phyloP scores from a whole-genome alignment of 2,329 filamentous ascomycete genomes.

The Dothideomycetidae sp. region DNA sequence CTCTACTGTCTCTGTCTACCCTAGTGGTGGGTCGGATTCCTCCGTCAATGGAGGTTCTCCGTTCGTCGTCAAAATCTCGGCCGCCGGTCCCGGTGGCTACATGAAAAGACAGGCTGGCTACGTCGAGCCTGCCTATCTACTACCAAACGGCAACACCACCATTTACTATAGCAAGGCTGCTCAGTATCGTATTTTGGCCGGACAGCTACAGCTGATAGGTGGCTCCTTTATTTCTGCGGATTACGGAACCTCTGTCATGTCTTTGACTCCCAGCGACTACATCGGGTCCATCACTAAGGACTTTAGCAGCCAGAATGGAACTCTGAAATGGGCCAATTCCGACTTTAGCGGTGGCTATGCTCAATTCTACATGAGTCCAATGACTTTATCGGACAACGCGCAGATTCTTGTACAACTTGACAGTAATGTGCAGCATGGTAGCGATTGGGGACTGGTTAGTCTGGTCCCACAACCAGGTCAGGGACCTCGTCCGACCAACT shows the following conservation, averaged over 20 bases:
- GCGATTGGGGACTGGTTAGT: constrained; percentile 18
- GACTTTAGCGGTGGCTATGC: constrained; percentile 20
- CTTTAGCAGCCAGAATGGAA: constrained; percentile 18
- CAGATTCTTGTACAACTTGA: constrained; percentile 19
- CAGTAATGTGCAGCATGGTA: constrained; percentile 15
- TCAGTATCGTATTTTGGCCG: constrained; percentile 19
- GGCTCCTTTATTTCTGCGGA: constrained; percentile 18
- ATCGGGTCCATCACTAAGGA: constrained; percentile 17
- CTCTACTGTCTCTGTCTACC: constrained; percentile 19
- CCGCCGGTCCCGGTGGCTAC: constrained; percentile 12
- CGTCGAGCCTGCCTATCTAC: constrained; percentile 16
- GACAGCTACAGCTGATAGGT: constrained; percentile 14
- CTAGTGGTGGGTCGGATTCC: constrained; percentile 17
- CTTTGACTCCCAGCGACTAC: constrained; percentile 17
- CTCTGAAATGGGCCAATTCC: constrained; percentile 21
- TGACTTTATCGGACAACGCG: constrained; percentile 16
- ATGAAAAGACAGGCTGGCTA: constrained; percentile 2
- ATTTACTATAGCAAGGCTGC: constrained; percentile 18
- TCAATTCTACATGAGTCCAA: constrained; percentile 20
- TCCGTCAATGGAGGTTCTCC: constrained; percentile 19
- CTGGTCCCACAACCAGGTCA: constrained; percentile 17
- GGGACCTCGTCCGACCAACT: no score
- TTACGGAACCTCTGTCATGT: constrained; percentile 13
- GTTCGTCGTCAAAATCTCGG: constrained; percentile 20
- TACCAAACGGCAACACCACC: constrained; percentile 22